Evolutionary conservation across 106 monocot species (phyloP), one percentile per base, ranked within the genome.

Genomic region (Xerophyta viscosa): DNA sequence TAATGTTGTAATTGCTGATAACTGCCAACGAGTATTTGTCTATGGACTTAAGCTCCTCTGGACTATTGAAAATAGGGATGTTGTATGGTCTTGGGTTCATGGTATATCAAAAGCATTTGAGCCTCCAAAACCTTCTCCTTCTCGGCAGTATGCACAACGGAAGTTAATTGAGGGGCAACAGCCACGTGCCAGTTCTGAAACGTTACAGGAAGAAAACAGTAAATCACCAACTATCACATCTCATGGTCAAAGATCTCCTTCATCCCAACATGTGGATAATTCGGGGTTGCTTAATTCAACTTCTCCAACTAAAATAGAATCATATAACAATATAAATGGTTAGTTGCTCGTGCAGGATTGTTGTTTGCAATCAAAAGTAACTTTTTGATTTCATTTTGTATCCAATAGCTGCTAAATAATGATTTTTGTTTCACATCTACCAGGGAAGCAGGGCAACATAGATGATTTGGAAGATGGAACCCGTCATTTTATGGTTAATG

Each of bases 21-120:
- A 86, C 62, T 98, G 98, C 50, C 82, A 83, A 48, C 72, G 89
- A 29, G 74, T 98, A 15, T 98, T 78, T 62, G 74, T 90, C 30
- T 98, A 98, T 77, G 98, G 89, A 23, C 81, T 98, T 57, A 98
- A 86, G 39, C 70, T 98, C 48, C 71, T 98, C 60, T 98, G 90
- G 98, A 90, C 86, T 30, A 66, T 98, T 55, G 89, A 90, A 63
- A 98, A 98, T 31, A 86, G 98, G 31, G 82, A 82, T 71, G 98
- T 90, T 57, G 71, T 98, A 71, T 79, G 72, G 79, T 86, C 86
- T 13, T 90, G 76, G 82, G 74, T 75, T 74, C 82, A 81, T 62
- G 98, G 79, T 41, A 68, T 98, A 42, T 77, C 90, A 27, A 90
- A 98, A 62, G 98, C 98, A 74, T 98, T 98, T 77, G 76, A 79